A percentile compares a stretch with the other conserved stretches of the same genome.
These are phyloP conservation scores for Garcia nutans DNA, from an alignment of 345 rosid genomes.

Conservation along the genomic window DNA sequence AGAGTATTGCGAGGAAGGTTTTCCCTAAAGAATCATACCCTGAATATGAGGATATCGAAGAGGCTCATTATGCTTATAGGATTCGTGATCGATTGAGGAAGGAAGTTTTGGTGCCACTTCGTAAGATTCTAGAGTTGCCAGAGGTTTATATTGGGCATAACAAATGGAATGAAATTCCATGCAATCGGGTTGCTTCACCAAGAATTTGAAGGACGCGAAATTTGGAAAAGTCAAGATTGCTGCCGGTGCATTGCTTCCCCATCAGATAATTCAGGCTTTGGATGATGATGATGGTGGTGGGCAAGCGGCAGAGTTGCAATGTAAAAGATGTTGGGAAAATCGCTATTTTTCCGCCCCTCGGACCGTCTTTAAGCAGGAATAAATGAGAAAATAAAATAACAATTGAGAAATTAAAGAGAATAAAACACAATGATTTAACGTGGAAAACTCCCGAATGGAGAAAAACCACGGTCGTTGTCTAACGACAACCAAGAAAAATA, in stretches of 20 bases:
- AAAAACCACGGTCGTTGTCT: no score
- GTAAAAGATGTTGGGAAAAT: no score
- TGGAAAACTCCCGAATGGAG: no score
- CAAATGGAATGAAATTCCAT: conserved; percentile 48
- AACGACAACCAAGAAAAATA: no score
- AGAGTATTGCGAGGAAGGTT: conserved; percentile 50
- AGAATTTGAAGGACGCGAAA: conserved; percentile 41
- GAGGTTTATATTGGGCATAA: conserved; percentile 61
- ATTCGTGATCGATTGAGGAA: conserved; percentile 32
- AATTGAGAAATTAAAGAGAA: no score
- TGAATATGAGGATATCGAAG: conserved; percentile 56
- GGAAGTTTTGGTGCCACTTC: conserved; percentile 53
- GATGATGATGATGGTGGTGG: conserved; percentile 43
- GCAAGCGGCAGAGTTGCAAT: conserved; percentile 53
- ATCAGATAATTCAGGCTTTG: conserved; percentile 47
- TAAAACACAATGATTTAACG: no score
- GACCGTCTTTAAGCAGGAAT: no score
- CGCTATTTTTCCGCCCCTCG: no score
- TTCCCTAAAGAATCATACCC: conserved; percentile 43
- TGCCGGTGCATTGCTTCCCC: conserved; percentile 65
- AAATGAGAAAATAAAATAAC: no score
- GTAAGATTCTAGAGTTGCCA: conserved; percentile 51
- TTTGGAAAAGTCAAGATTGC: conserved; percentile 50
- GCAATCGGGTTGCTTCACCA: conserved; percentile 54
- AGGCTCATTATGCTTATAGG: conserved; percentile 60